phyloP scores from a whole-genome alignment of 2,329 filamentous ascomycete species.

The Dactylellina parvicollis region DNA sequence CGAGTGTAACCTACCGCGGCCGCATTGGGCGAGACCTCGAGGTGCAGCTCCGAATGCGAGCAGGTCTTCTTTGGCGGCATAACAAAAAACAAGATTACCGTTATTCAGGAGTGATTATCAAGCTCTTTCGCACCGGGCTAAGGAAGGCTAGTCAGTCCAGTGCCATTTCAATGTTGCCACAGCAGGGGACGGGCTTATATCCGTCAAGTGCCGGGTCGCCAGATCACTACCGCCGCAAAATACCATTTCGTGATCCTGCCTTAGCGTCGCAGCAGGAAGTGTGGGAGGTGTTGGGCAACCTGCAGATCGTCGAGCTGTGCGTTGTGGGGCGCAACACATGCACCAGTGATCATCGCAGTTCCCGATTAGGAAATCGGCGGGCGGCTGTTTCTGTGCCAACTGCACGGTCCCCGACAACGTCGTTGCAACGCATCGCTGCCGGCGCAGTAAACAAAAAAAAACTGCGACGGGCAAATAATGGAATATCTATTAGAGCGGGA shows the following conservation, averaged over 20 bases:
- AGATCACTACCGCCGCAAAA: neutral
- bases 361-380: conserved; percentile 2
- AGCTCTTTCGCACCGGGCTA: no score
- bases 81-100: no score
- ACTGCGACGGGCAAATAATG: conserved; percentile 29
- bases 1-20: conserved; percentile 21
- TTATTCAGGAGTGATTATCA: no score
- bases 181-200: conserved; percentile 32
- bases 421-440: conserved; percentile 17
- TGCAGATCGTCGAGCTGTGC: neutral
- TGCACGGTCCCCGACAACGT: conserved; percentile 14
- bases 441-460: neutral
- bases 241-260: conserved; percentile 2
- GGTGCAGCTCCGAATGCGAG: conserved; percentile 4
- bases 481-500: neutral
- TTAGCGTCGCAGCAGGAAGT: conserved; percentile 7
- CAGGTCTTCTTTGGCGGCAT: conserved; percentile 15
- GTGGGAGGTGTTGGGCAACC: no score
- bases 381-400: conserved; percentile 47
- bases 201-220: neutral
- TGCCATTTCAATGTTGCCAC: neutral
- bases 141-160: neutral
- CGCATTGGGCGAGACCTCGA: conserved; percentile 20
- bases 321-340: conserved; percentile 25
- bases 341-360: no score